These are phyloP conservation scores for Wickerhamomyces sp. DNA, from an alignment of 1,139 yeast genomes.

Conservation along the genomic window DNA sequence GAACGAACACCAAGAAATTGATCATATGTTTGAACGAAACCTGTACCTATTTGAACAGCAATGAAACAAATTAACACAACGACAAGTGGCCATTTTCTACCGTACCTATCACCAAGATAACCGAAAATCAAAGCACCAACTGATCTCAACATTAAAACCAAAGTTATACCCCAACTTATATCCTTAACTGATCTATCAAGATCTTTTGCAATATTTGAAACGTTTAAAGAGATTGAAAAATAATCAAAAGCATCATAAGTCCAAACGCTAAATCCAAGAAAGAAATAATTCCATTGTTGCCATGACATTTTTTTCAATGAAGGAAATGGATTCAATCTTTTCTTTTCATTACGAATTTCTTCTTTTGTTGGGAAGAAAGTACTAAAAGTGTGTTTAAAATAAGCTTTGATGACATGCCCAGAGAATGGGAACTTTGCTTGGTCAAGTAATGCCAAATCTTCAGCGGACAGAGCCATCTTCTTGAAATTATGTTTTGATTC, in stretches of 20 bases:
- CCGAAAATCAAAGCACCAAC: slow-evolving; percentile 77
- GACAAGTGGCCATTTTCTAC: slow-evolving; percentile 68
- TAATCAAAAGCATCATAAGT: slow-evolving; percentile 77
- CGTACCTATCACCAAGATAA: slow-evolving; percentile 58
- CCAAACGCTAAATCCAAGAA: slow-evolving; percentile 67
- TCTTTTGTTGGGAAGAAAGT: slow-evolving; percentile 37
- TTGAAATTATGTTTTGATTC: too few species aligned
- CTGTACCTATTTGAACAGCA: slow-evolving; percentile 64
- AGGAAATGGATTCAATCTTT: slow-evolving; percentile 48
- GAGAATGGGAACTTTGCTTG: slow-evolving; percentile 2
- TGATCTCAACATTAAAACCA: slow-evolving; percentile 73
- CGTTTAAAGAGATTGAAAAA: slow-evolving; percentile 62
- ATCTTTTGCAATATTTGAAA: slow-evolving; percentile 47
- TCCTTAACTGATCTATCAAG: slow-evolving; percentile 45
- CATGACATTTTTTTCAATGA: slow-evolving; percentile 39
- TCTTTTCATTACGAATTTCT: slow-evolving; percentile 24
- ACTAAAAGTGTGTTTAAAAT: slow-evolving; percentile 36
- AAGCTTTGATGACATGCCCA: slow-evolving; percentile 24
- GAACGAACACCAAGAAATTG: slow-evolving; percentile 72
- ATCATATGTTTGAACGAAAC: slow-evolving; percentile 57
- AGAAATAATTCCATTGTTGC: slow-evolving; percentile 57
- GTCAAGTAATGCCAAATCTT: too few species aligned
- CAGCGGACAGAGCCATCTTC: too few species aligned
- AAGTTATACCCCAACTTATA: slow-evolving; percentile 76
- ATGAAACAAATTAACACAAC: slow-evolving; percentile 47